Base-by-base conservation (phyloP, 768 basidiomycete genomes). In the Austroboletus festivus region DNA sequence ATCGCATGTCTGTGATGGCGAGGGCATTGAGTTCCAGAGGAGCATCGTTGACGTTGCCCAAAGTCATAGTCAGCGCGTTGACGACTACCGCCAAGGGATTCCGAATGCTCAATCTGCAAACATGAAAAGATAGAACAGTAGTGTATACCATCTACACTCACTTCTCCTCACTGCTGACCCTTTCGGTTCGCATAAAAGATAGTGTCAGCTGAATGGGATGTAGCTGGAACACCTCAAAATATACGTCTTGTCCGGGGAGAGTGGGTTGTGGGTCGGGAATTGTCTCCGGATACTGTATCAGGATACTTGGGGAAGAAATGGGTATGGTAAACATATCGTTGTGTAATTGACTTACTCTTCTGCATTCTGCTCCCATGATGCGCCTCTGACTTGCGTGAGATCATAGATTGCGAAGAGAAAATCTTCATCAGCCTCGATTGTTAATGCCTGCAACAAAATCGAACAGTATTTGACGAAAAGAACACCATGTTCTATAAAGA, bases 381-480 rank as follows among this genome's bases (percentile, higher is more conserved):
- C 80, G n/a, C 90, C 93, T 57, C 88, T 83, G 61, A 97, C 85
- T 60, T 95, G 90, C 1, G 86, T 83, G 51, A 99, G 81, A 58
- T 99, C 95, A 59, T 93, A 86, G 10, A 98, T 68, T 1, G 94
- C 83, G 59, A 93, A 97, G 33, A 98, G 67, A 53, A 99, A 83
- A 68, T 98, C 96, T 69, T 99, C 96, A 62, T 99, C 96, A n/a
- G 89, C 80, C 61, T 97, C 93, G 15, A 99, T 83, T 0, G 93
- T 96, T 67, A 98, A 73, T 3, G 94, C 90, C 63, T 99, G 96
- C 15, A 99, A 72, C 13, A 99, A 71, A 44, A 98, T 80, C 2
- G 94, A 94, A 46, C 91, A 95, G 61, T 98, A 98, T 69, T 98
- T 98, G 72, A 99, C 78, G 65, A 96, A 98, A n/a, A 92, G 68